Base-by-base conservation (phyloP, 2,329 filamentous ascomycete species). In the Polychaeton citri region DNA sequence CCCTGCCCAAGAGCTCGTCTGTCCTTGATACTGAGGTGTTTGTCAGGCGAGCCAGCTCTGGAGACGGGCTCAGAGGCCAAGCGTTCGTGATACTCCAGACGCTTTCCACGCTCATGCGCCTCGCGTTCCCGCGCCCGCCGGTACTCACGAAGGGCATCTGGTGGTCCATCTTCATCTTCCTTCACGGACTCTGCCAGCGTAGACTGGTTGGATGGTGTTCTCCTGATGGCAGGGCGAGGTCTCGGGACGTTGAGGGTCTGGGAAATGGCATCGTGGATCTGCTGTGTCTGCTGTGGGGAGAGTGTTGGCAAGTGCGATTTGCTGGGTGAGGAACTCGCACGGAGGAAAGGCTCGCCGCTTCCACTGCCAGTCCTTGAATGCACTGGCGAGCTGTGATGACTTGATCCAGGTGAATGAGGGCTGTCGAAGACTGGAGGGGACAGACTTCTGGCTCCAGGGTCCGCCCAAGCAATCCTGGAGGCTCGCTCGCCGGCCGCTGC, bases 81-180 rank as follows among this genome's bases (percentile, higher is more conserved):
- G 18, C 47, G 43, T 35, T 56, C 49, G 18, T 50, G 47, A 2
- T 41, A 38, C 35, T 58, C 54, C 16, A 57, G 40, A 5, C 47
- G 47, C 38, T 57, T 58, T n/a, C 49, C 56, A 30, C 54, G 43
- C 33, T 58, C 53, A 20, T 54, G 51, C 6, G 56, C 55, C 32
- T 53, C 48, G 8, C 43, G 43, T 6, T 50, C 51, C 13, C 50
- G 45, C n/a, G 38, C 37, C 21, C 47, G 41, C 16, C 49, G 43
- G 19, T 43, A 37, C 7, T 28, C 24, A 3, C 12, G 15, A 5
- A 28, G 24, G 12, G 24, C 24, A 28, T 28, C 24, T 10, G 15
- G 24, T 12, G 24, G 24, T 28, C 15, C 24, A 10, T 28, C 24
- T 8, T 40, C 32, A 6, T 40, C 44, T 21, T 47, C 43, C 30